Evolutionary conservation across 331 rosid species (phyloP).

Genomic region (Saraca asoca): DNA sequence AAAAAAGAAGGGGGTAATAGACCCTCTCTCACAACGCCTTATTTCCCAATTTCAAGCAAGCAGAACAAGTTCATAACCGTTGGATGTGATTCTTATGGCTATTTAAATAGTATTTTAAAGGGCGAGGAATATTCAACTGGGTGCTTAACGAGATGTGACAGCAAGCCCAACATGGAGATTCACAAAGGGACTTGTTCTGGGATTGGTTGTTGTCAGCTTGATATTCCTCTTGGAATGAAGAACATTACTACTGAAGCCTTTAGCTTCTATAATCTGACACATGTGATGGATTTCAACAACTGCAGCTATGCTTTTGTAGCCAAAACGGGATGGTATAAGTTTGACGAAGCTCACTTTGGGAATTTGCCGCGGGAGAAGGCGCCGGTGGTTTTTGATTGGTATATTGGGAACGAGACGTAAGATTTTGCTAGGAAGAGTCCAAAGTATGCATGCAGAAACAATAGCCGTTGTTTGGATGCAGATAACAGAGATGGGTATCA

Average conservation of each 20-base stretch:
- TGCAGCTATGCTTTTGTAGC: constrained; percentile 36
- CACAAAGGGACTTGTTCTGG: not conserved
- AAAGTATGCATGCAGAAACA: not conserved
- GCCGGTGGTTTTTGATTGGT: not conserved
- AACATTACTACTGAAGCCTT: fast-evolving
- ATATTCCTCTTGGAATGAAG: not conserved
- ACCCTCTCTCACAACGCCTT: not conserved
- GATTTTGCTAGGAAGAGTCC: not conserved
- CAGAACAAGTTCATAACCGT: constrained; percentile 41
- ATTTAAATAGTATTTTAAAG: not conserved
- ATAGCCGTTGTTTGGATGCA: not conserved
- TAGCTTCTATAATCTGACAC: fast-evolving
- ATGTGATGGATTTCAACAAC: not conserved
- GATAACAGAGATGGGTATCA: not conserved
- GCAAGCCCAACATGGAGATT: not conserved
- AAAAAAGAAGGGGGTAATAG: not conserved
- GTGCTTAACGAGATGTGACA: constrained; percentile 9
- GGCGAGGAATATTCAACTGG: not conserved
- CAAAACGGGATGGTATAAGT: not conserved
- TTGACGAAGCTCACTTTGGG: not conserved
- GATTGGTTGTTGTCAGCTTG: constrained; percentile 30
- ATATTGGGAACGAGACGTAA: not conserved
- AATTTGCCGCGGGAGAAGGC: too few species aligned
- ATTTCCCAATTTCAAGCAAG: constrained; percentile 25
- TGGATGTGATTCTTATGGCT: constrained; percentile 35